Evolutionary conservation across 2,329 filamentous ascomycete species (phyloP), one percentile per base, ranked within the genome.

Genomic region (Phialemonium atrogriseum): DNA sequence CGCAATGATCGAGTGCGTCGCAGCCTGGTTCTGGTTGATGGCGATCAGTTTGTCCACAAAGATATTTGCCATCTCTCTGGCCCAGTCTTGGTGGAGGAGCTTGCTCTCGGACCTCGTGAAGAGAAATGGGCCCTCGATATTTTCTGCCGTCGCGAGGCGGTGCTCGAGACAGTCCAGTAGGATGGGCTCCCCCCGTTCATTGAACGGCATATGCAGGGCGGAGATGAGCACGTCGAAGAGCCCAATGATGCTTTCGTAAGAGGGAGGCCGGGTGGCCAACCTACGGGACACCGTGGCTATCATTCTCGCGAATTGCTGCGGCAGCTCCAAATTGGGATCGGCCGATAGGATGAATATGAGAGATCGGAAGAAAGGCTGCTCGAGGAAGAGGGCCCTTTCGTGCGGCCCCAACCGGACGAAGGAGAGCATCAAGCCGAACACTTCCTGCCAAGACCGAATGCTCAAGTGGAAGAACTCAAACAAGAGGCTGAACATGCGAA

Each of bases 401-500:
- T 64, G 51, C 4, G 62, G 55, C 1, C 81, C 80, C 33, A 84
- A 55, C 27, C 60, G 64, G 10, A 76, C 74, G 48, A 88, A 80
- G n/a, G 61, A 61, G n/a, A 70, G 49, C 39, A 88, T 62, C n/a
- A 82, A 67, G 10, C 71, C 70, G 49, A 89, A 89, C 36, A 80
- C 80, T 46, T 89, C 83, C 24, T 78, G 73, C 84, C 84, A 91
- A 4, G 81, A 71, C 35, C 77, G 72, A 17, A 75, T 59, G 27
- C 69, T 62, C 3, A 61, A 54, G 37, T 84, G 75, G 35, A 86
- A 75, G n/a, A 57, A 61, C 4, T 68, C 58, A 72, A 76, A 85
- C 4, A 84, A 52, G 14, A 64, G 52, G 18, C 64, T 58, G 30
- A 86, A 62, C 14, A 74, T 56, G 12, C 47, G 44, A 24, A 77